These are phyloP conservation scores for Epichloe typhina DNA, from an alignment of 2,329 filamentous ascomycete species.

Conservation along the genomic window DNA sequence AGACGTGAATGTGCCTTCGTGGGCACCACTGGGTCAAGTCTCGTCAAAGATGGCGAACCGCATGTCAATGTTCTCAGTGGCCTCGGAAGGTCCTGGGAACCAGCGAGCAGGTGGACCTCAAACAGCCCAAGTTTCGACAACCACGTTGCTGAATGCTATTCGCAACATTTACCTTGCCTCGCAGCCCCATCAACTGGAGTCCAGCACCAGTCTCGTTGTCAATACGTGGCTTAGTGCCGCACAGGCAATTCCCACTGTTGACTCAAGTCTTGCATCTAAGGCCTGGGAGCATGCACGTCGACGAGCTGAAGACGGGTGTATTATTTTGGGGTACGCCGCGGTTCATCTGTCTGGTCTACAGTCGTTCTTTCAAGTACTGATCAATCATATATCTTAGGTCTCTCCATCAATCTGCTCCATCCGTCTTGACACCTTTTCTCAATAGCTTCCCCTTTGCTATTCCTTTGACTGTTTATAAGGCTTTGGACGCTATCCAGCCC, in stretches of 20 bases:
- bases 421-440: conserved; percentile 69
- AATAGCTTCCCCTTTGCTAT: conserved; percentile 62
- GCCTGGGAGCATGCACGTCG: conserved; percentile 95
- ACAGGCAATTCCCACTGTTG: conserved; percentile 60
- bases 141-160: conserved; percentile 79
- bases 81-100: conserved; percentile 48
- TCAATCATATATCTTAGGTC: conserved; percentile 41
- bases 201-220: conserved; percentile 80
- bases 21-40: conserved; percentile 17
- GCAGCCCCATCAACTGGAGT: conserved; percentile 76
- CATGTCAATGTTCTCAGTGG: conserved; percentile 57
- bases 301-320: conserved; percentile 88
- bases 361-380: conserved; percentile 6
- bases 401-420: conserved; percentile 78
- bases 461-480: conserved; percentile 61
- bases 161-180: conserved; percentile 78
- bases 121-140: conserved; percentile 75
- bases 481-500: conserved; percentile 69
- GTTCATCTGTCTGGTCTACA: not conserved
- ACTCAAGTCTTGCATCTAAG: conserved; percentile 61
- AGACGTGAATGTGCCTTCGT: conserved; percentile 26
- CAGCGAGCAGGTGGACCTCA: conserved; percentile 49
- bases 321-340: conserved; percentile 63
- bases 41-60: conserved; percentile 41
- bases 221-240: conserved; percentile 88